Conservation (phyloP, 2,329 filamentous ascomycete species). For the Arthrobotrys sphaeroides region DNA sequence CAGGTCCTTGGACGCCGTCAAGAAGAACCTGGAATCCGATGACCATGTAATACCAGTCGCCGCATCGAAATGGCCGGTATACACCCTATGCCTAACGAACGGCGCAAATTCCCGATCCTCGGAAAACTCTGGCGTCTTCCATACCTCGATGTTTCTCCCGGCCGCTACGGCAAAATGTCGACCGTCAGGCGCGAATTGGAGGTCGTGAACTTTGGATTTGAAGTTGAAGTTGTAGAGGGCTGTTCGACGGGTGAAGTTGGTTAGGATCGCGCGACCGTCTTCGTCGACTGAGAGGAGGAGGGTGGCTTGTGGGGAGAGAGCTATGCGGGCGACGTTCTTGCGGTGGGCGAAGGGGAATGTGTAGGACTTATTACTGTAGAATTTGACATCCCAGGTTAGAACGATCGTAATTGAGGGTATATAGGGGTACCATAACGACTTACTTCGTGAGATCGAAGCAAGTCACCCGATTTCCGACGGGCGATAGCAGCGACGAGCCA, state of each 20-base stretch:
- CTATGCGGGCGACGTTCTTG: conserved; percentile 88
- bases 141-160: conserved; percentile 88
- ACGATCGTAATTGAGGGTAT: background rate
- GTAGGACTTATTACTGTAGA: conserved; percentile 79
- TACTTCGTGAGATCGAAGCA: conserved; percentile 97
- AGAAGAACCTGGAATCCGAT: conserved; percentile 91
- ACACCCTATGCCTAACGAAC: conserved; percentile 86
- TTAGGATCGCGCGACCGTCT: conserved; percentile 91
- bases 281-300: conserved; percentile 92
- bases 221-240: conserved; percentile 97
- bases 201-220: conserved; percentile 79
- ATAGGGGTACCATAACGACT: conserved; percentile 57
- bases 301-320: conserved; percentile 88
- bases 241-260: conserved; percentile 85
- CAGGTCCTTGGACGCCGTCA: conserved; percentile 89
- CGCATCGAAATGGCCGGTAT: conserved; percentile 87
- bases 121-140: conserved; percentile 85
- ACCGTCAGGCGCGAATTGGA: conserved; percentile 90
- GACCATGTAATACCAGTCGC: conserved; percentile 94
- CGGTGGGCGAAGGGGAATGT: conserved; percentile 91
- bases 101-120: conserved; percentile 94
- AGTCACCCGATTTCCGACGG: conserved; percentile 93
- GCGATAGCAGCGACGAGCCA: conserved; percentile 93
- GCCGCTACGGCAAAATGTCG: conserved; percentile 89
- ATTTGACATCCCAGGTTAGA: conserved; percentile 47